Evolutionary conservation across 2,329 filamentous ascomycete species (phyloP).

Genomic region (Colletotrichum theobromicola): DNA sequence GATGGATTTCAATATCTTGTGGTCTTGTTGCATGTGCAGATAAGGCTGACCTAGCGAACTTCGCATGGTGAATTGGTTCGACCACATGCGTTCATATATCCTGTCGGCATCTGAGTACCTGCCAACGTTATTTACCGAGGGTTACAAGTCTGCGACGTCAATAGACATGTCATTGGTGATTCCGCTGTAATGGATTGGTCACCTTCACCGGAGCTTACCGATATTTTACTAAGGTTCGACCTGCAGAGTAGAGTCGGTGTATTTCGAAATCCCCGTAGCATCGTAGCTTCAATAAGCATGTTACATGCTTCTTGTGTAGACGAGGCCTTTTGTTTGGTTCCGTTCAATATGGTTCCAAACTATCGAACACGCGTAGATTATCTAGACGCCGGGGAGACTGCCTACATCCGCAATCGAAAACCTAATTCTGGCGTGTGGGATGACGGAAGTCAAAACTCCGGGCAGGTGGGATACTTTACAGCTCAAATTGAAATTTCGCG

Average conservation of each 20-base stretch:
- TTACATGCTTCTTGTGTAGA: background rate
- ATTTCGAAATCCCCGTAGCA: background rate
- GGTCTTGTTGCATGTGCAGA: background rate
- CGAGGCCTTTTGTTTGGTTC: background rate
- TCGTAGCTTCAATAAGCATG: background rate
- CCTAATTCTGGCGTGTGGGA: background rate
- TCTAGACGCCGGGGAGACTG: background rate
- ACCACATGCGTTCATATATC: background rate
- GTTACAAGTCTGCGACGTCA: background rate
- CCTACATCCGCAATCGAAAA: background rate
- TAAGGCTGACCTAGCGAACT: accelerated
- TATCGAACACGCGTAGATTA: background rate
- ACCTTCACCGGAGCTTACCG: background rate
- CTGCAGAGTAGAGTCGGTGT: background rate
- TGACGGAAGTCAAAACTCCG: background rate
- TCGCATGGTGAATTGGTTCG: background rate
- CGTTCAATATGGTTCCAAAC: background rate
- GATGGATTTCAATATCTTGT: background rate
- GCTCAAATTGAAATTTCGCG: background rate
- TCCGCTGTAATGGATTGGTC: background rate
- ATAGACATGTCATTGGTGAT: background rate
- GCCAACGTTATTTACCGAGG: background rate
- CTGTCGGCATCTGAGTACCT: background rate
- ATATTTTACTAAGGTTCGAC: background rate
- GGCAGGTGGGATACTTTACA: background rate